Evolutionary conservation across 2,329 filamentous ascomycete species (phyloP), one percentile per base, ranked within the genome.

Genomic region (Rhynchosporium graminicola): DNA sequence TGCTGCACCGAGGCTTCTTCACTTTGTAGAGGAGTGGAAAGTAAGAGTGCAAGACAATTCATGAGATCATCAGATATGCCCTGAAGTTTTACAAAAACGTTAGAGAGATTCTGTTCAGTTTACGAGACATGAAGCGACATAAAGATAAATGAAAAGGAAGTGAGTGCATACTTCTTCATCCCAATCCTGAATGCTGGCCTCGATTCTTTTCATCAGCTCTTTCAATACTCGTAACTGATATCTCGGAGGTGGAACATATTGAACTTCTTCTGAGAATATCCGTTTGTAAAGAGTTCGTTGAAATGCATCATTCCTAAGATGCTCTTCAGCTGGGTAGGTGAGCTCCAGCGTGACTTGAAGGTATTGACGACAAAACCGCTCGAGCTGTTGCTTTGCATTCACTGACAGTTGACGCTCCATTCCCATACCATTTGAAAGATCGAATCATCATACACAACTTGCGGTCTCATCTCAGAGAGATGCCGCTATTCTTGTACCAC

Each of bases 51-150:
- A 68, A 96, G 82, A 43, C 81, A 79, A 60, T 80, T 80, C 83
- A 94, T 90, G 70, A 97, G 83, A 75, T 88, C 82, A 76, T 96
- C 91, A 65, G 89, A 92, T 52, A 97, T 87, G 75, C 89, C 92
- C 93, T 97, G 77, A 67, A 60, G 20, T 20, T 65, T 13, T 5
- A 15, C 3, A 63, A 63, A 65, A 61, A 54, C 56, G 68, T 72
- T 61, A 73, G 66, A 72, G 63, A 63, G 36, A 12, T 58, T 13
- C 33, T 63, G 63, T 60, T 13, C 20, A 46, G 42, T 46, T 46
- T n/a, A 52, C 31, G 40, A 57, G n/a, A 42, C 40, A 60, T 57
- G 42, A 46, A 51, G 42, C 59, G 7, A 4, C 7, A 20, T 10
- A 26, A 52, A 57, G 15, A 28, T 52, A 63, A 40, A 56, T 43